These are phyloP conservation scores for Haplographium delicatum DNA, from an alignment of 495 filamentous ascomycete genomes.

Conservation along the genomic window DNA sequence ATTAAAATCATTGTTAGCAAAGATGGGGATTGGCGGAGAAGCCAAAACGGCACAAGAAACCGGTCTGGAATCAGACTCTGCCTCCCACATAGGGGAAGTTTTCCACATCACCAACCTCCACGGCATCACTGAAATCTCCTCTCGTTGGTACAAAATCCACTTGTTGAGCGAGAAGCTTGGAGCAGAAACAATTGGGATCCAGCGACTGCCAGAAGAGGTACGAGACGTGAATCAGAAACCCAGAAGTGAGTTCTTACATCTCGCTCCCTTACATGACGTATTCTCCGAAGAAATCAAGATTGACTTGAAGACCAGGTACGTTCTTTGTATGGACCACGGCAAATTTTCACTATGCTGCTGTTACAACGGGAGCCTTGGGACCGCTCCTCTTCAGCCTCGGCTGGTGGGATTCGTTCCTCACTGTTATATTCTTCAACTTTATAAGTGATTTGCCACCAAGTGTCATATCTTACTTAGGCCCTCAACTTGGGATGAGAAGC, in stretches of 20 bases:
- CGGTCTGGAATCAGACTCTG: no score
- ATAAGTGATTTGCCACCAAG: conserved; percentile 2
- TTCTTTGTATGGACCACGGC: conserved; percentile 8
- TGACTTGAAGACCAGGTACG: neutral
- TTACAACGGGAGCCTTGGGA: conserved; percentile 6
- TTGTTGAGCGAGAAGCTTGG: conserved; percentile 8
- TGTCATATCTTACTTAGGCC: conserved; percentile 4
- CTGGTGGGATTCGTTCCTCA: conserved; percentile 8
- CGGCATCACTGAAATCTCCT: neutral
- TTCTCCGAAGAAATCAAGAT: neutral
- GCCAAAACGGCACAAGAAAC: no score
- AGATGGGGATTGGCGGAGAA: no score
- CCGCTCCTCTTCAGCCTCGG: conserved; percentile 6
- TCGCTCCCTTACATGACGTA: neutral
- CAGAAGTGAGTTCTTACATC: neutral
- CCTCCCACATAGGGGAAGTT: neutral
- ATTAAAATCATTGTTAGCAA: no score
- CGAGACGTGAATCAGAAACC: conserved; percentile 10
- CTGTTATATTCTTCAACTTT: conserved; percentile 10
- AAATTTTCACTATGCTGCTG: conserved; percentile 8
- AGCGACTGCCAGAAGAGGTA: conserved; percentile 6
- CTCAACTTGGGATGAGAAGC: conserved; percentile 42
- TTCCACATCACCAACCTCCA: neutral
- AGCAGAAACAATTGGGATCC: conserved; percentile 8
- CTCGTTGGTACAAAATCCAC: conserved; percentile 4